Evolutionary conservation across 345 rosid species (phyloP).

Genomic region (Gossypium raimondii): DNA sequence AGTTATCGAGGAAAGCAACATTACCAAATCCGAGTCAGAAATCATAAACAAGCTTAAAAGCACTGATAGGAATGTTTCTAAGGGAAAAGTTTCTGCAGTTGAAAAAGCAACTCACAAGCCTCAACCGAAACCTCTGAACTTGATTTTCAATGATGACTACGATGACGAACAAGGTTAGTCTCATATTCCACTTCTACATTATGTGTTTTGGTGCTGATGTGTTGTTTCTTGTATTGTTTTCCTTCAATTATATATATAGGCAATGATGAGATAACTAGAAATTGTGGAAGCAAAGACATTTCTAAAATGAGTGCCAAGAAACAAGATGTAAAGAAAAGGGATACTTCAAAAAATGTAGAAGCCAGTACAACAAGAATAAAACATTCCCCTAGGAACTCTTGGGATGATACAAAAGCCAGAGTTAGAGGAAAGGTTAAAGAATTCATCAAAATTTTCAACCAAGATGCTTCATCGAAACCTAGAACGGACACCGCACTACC

Average conservation of each 20-base stretch:
- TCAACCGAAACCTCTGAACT: conserved; percentile 31
- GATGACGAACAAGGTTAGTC: conserved; percentile 30
- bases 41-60: not conserved
- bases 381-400: conserved; percentile 23
- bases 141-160: conserved; percentile 22
- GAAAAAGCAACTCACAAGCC: conserved; percentile 26
- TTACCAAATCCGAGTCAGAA: conserved; percentile 7
- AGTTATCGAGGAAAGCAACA: conserved; percentile 21
- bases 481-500: conserved; percentile 21
- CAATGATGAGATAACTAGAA: conserved; percentile 20
- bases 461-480: conserved; percentile 42
- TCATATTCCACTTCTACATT: conserved; percentile 14
- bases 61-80: conserved; percentile 5
- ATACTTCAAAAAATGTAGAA: conserved; percentile 16
- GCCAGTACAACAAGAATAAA: conserved; percentile 29
- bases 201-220: conserved; percentile 11
- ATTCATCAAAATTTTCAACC: conserved; percentile 71
- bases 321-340: conserved; percentile 27
- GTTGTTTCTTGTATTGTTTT: not conserved
- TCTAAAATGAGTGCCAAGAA: conserved; percentile 34
- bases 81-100: conserved; percentile 16
- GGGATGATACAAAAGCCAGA: conserved; percentile 36
- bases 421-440: conserved; percentile 66
- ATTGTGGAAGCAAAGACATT: conserved; percentile 33
- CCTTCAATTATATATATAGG: conserved; percentile 30